phyloP scores from a whole-genome alignment of 805 yeast species.

The Starmerella kuoi region DNA sequence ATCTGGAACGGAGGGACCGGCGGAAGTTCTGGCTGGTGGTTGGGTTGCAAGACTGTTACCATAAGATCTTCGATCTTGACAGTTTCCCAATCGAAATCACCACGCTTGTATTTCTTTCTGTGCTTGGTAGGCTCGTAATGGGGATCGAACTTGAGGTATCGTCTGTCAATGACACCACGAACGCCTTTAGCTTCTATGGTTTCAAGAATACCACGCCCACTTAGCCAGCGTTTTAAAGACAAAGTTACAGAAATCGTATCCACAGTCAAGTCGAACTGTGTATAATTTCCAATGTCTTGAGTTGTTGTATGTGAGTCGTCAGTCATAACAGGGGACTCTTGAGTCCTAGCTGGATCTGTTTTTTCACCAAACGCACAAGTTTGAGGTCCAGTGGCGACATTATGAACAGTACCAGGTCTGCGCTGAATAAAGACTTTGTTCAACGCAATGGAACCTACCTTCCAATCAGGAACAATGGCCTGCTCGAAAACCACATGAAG shows the following conservation, averaged over 20 bases:
- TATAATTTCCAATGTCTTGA: conserved; percentile 77
- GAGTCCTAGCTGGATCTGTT: background rate
- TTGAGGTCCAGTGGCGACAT: conserved; percentile 61
- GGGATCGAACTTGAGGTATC: conserved; percentile 72
- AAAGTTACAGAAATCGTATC: conserved; percentile 73
- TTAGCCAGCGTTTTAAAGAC: conserved; percentile 75
- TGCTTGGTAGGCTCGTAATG: conserved; percentile 75
- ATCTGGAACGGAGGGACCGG: conserved; percentile 72
- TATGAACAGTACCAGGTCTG: conserved; percentile 49
- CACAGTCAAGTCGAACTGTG: conserved; percentile 85
- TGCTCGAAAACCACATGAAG: conserved; percentile 77
- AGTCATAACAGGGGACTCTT: background rate
- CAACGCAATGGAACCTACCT: conserved; percentile 71
- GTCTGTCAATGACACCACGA: conserved; percentile 85
- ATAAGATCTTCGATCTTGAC: conserved; percentile 76
- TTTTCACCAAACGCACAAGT: conserved; percentile 23
- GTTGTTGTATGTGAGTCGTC: background rate
- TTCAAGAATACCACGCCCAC: conserved; percentile 77
- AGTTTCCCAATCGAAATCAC: conserved; percentile 84
- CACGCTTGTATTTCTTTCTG: conserved; percentile 56
- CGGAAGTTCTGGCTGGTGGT: conserved; percentile 15
- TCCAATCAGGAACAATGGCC: conserved; percentile 92
- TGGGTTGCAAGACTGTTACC: conserved; percentile 71
- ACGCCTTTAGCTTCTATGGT: conserved; percentile 72
- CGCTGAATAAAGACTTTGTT: conserved; percentile 75